Conservation (phyloP, 2,329 filamentous ascomycete species). For the Aspergillus ustus region DNA sequence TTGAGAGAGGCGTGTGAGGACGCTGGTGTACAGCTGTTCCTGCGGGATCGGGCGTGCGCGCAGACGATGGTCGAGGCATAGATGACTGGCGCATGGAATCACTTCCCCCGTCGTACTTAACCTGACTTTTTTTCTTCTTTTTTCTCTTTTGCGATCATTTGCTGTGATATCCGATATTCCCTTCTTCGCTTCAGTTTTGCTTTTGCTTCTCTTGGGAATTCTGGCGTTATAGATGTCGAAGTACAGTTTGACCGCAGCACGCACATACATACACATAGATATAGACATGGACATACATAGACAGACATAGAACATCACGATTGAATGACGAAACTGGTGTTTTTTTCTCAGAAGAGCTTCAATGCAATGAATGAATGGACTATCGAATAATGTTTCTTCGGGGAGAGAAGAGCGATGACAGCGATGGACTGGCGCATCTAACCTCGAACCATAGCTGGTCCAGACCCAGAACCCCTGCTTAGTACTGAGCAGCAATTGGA, state of each 20-base stretch:
- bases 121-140: neutral
- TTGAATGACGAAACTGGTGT: neutral
- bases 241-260: neutral
- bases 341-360: too few species aligned
- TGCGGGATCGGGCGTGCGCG: slow-evolving; percentile 32
- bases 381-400: too few species aligned
- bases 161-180: neutral
- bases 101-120: neutral
- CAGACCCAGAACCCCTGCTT: too few species aligned
- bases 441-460: too few species aligned
- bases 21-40: slow-evolving; percentile 27
- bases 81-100: neutral
- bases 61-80: slow-evolving; percentile 20
- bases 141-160: neutral
- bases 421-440: too few species aligned
- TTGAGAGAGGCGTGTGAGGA: slow-evolving; percentile 28
- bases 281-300: neutral
- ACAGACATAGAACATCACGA: neutral
- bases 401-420: too few species aligned
- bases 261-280: neutral
- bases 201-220: neutral
- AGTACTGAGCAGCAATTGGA: too few species aligned
- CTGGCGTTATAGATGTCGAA: neutral
- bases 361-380: too few species aligned
- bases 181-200: neutral